A percentile compares a stretch with the other conserved stretches of the same genome.
Conservation (phyloP, 148 eudicot species). For the Pharnaceum exiguum region DNA sequence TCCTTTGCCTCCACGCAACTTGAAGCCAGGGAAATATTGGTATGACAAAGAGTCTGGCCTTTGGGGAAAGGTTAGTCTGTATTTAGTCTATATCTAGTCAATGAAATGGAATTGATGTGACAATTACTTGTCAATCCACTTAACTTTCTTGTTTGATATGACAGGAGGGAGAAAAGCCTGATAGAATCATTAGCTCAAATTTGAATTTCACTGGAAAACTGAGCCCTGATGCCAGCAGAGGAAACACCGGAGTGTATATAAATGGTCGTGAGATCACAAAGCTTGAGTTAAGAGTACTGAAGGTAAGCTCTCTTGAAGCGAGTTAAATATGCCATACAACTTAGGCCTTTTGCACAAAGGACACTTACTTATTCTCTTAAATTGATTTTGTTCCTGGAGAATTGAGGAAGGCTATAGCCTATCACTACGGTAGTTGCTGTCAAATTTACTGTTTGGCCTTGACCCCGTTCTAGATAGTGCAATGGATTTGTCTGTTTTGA, state of each 20-base stretch:
- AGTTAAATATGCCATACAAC: too few species aligned
- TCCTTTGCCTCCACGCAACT: slow-evolving; percentile 73
- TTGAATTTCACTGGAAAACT: slow-evolving; percentile 84
- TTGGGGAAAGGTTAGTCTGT: slow-evolving; percentile 80
- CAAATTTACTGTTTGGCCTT: too few species aligned
- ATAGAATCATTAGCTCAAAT: slow-evolving; percentile 79
- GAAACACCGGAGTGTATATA: slow-evolving; percentile 88
- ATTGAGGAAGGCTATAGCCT: too few species aligned
- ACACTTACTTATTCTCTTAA: not conserved
- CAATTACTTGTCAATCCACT: not conserved
- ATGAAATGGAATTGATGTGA: not conserved
- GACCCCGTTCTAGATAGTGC: too few species aligned
- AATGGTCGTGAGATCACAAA: slow-evolving; percentile 94
- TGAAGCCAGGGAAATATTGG: slow-evolving; percentile 92
- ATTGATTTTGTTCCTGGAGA: not conserved
- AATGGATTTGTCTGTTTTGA: too few species aligned
- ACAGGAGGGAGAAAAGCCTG: slow-evolving; percentile 96
- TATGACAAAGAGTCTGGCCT: slow-evolving; percentile 95
- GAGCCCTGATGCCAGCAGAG: slow-evolving; percentile 76
- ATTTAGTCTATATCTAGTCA: not conserved
- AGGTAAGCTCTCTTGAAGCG: slow-evolving; percentile 41
- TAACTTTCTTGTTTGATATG: slow-evolving; percentile 20
- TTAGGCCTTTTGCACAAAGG: not conserved
- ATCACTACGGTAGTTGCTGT: too few species aligned
- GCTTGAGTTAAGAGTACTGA: slow-evolving; percentile 80